Evolutionary conservation across 208 protist genomes (phyloP).

Genomic region (Leishmania mexicana): DNA sequence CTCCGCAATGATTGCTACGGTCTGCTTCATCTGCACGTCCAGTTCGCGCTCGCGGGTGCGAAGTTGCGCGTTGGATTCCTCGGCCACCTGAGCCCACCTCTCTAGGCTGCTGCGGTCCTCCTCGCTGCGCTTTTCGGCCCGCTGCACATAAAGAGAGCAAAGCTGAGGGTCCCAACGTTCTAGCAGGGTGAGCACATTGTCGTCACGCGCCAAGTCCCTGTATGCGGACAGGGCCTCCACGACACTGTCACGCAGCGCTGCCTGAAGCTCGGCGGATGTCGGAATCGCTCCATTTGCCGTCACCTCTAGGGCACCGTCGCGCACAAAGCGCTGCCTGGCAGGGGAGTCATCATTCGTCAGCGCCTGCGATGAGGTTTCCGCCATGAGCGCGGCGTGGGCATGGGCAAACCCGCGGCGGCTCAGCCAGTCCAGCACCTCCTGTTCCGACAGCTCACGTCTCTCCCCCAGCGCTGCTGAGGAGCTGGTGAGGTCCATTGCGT

Average conservation of each 20-base stretch:
- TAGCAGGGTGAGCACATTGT: conserved; percentile 16
- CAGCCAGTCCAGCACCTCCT: conserved; percentile 18
- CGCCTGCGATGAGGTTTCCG: background rate
- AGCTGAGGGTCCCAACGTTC: conserved; percentile 19
- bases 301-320: background rate
- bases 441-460: conserved; percentile 9
- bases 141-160: background rate
- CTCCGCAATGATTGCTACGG: conserved; percentile 45
- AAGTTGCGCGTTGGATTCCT: conserved; percentile 16
- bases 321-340: background rate
- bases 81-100: background rate
- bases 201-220: conserved; percentile 6
- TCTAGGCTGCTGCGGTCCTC: background rate
- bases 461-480: background rate
- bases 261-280: background rate
- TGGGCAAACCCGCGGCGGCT: background rate
- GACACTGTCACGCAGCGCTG: conserved; percentile 13
- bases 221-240: conserved; percentile 25
- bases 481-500: background rate
- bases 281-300: too few relatives aligned
- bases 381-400: background rate
- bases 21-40: conserved; percentile 32
- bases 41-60: conserved; percentile 29
- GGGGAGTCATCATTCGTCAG: background rate
- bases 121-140: background rate